Evolutionary conservation across 2,329 filamentous ascomycete species (phyloP), one percentile per base, ranked within the genome.

Genomic region (Fusarium succisae): DNA sequence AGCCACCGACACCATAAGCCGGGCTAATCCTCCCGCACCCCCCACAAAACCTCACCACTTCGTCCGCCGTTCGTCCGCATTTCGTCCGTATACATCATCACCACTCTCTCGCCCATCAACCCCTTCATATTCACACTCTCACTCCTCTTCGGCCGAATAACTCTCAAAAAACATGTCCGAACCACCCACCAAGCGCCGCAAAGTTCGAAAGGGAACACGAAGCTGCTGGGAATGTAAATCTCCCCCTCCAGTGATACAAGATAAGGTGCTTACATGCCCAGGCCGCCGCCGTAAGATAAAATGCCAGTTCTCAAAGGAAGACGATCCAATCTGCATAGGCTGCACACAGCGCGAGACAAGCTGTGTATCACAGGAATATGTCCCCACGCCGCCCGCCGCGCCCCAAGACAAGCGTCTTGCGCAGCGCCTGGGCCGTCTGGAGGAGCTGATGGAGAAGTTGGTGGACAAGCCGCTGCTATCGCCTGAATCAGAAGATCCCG

Each of bases 151-250:
- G 77, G 75, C 76, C 77, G 77, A 78, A 77, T 15, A 8, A 9
- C 10, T 35, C 24, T 24, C 48, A 28, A 20, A 2, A 20, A 15
- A 20, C 48, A 79, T 79, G 76, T 37, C 63, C 30, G 76, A 78
- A 39, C 66, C 63, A 24, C 15, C 67, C 6, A 5, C 66, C 11
- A 80, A 79, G 58, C 72, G 73, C 8, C 79, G 79, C 38, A 87
- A 84, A 69, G 61, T 89, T 35, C 86, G 88, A 28, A 90, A 90
- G 70, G 89, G 89, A 32, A 90, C 89, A 1, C 84, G 83, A 54
- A 90, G 87, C 67, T 91, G 89, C 79, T 90, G 88, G 88, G 87
- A 90, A 78, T 91, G 89, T 84, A 85, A 86, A 80, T 67, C 26
- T 9, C 39, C 8, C 8, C 26, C 14, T 22, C 24, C 26, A 57